Conservation (phyloP, 208 protist genomes). For the Herpetomonas samuelpessoai region DNA sequence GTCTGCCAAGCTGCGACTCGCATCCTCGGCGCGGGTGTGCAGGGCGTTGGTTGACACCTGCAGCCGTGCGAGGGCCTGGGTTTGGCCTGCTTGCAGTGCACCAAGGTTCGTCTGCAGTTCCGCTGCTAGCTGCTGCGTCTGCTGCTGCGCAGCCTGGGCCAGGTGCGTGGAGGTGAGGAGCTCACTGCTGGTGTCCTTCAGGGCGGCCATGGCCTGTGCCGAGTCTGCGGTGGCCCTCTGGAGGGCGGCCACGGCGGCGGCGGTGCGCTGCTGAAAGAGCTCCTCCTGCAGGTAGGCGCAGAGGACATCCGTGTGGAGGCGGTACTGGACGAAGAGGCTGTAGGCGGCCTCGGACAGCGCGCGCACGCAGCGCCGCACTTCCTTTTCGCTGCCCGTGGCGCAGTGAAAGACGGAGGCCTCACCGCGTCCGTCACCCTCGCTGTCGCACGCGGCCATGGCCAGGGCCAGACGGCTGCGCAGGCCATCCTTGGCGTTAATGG, state of each 20-base stretch:
- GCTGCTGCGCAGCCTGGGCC: conserved; percentile 33
- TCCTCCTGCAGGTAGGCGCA: conserved; percentile 85
- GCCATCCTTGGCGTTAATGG: conserved; percentile 40
- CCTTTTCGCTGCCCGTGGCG: conserved; percentile 3
- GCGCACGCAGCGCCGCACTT: conserved; percentile 39
- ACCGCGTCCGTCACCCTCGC: conserved; percentile 52
- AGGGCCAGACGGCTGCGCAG: conserved; percentile 69
- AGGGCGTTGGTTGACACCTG: conserved; percentile 10
- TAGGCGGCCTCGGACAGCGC: conserved; percentile 62
- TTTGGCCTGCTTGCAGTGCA: conserved; percentile 33
- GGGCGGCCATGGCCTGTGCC: conserved; percentile 22
- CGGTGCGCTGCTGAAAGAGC: conserved; percentile 85
- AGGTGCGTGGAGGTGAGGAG: conserved; percentile 16
- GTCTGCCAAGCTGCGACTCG: conserved; percentile 16
- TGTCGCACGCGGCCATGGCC: conserved; percentile 75
- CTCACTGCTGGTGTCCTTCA: conserved; percentile 33
- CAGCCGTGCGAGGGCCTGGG: conserved; percentile 28
- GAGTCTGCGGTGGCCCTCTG: conserved; percentile 29
- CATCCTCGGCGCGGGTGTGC: conserved; percentile 16
- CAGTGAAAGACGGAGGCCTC: conserved; percentile 29
- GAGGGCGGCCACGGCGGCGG: conserved; percentile 60
- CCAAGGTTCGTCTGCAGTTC: conserved; percentile 31
- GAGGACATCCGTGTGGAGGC: conserved; percentile 76
- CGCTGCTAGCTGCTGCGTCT: conserved; percentile 22
- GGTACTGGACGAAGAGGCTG: conserved; percentile 80